Conservation (phyloP, 1,284 basidiomycete species). For the Sporisorium exsertum region DNA sequence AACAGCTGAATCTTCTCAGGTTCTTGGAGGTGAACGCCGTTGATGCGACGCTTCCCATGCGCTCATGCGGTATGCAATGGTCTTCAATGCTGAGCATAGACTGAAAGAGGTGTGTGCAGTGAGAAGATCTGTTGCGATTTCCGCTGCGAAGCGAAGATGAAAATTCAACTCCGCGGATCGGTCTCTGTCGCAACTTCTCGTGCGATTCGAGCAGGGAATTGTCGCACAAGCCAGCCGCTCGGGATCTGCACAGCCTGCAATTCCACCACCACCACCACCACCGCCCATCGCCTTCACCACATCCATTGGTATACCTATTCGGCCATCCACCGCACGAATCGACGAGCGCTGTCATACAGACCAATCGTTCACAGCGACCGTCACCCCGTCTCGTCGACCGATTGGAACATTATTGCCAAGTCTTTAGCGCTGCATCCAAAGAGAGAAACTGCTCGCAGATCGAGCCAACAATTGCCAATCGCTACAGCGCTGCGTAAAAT, state of each 20-base stretch:
- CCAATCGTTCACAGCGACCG: neutral
- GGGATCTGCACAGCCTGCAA: neutral
- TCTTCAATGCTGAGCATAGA: too few species aligned
- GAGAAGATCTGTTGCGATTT: neutral
- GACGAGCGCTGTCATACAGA: neutral
- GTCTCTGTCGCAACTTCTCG: neutral
- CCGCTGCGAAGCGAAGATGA: neutral
- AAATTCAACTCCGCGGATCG: slow-evolving; percentile 10
- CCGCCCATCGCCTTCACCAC: neutral
- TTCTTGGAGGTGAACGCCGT: too few species aligned
- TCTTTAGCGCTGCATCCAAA: too few species aligned
- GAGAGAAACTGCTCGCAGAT: too few species aligned
- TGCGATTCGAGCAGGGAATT: slow-evolving; percentile 1
- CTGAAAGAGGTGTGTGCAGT: neutral
- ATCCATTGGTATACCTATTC: neutral
- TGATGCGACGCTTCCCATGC: too few species aligned
- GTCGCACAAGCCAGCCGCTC: slow-evolving; percentile 15
- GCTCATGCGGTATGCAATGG: too few species aligned
- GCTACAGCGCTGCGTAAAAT: too few species aligned
- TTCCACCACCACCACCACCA: neutral
- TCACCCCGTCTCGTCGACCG: too few species aligned
- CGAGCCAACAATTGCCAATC: too few species aligned
- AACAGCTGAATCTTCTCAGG: too few species aligned
- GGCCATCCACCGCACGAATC: neutral
- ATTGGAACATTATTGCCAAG: too few species aligned